Base-by-base conservation (phyloP, 352 stramenopile species). In the Phytophthora cajani region DNA sequence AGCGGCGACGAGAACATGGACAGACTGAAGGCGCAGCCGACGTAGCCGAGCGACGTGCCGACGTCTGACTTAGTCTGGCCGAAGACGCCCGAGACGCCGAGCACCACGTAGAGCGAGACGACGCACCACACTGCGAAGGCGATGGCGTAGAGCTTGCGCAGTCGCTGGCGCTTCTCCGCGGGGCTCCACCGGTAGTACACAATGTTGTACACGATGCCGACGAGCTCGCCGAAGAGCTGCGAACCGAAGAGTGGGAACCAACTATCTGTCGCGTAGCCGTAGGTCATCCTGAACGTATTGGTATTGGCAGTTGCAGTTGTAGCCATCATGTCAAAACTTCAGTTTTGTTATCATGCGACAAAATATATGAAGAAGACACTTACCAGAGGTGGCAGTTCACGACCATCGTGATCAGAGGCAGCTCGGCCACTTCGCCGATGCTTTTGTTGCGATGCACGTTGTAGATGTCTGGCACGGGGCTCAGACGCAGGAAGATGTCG, bases 101-200 rank as follows among this genome's bases (percentile, higher is more conserved):
- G 56, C 10, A 79, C 67, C 11, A 77, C 68, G 56, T 86, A 88
- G 25, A 73, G 59, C 10, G 78, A 74, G 42, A 71, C 62, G 16
- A 66, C 54, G 8, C 70, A 58, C 49, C 64, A 70, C 0, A 79
- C 50, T 0, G 62, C 40, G 30, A 72, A 65, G 49, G 62, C 67
- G 32, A 58, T 64, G 3, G 62, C 40, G 25, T 71, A 71, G 1
- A 68, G 2, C 21, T 71, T 70, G 16, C 51, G 52, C 19, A 78
- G 44, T 6, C 23, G 51, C 19, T 68, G 54, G 30, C 69, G 62
- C 56, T 74, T 70, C 11, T 71, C 62, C 4, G 36, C 30, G 1
- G 50, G n/a, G 36, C 62, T 74, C 62, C 62, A 74, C 7, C 67
- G 67, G 62, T 60, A 74, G 66, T 78, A 80, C 2, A 80, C 58